A percentile compares a stretch with the other conserved stretches of the same genome.
These are phyloP conservation scores for Cytospora paraplurivora DNA, from an alignment of 2,329 filamentous ascomycete genomes.

Conservation along the genomic window DNA sequence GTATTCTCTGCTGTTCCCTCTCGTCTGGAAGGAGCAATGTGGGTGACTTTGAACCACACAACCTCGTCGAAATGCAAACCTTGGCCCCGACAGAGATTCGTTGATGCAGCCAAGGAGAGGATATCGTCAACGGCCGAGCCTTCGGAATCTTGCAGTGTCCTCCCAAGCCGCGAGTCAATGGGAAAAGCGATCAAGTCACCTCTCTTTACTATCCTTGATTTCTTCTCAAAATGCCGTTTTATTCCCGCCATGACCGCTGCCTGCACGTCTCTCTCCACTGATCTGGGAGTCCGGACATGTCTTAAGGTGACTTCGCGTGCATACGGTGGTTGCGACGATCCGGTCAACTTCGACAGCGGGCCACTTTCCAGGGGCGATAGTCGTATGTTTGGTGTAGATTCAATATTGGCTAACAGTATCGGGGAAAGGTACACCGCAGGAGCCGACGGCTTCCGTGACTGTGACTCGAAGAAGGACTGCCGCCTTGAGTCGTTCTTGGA, in stretches of 20 bases:
- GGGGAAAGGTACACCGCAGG: slow-evolving; percentile 78
- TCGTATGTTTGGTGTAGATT: slow-evolving; percentile 75
- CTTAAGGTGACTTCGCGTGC: slow-evolving; percentile 80
- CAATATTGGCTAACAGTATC: slow-evolving; percentile 82
- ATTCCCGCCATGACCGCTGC: slow-evolving; percentile 83
- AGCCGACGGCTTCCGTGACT: slow-evolving; percentile 61
- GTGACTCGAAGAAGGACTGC: slow-evolving; percentile 67
- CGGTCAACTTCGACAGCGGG: slow-evolving; percentile 58
- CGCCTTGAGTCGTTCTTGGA: slow-evolving; percentile 53
- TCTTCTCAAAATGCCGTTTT: slow-evolving; percentile 85
- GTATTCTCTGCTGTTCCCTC: slow-evolving; percentile 60
- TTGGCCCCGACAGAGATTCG: slow-evolving; percentile 32
- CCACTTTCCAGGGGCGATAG: slow-evolving; percentile 68
- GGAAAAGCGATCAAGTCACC: slow-evolving; percentile 89
- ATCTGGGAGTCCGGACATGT: slow-evolving; percentile 85
- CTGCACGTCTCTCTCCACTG: slow-evolving; percentile 82
- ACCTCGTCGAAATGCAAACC: slow-evolving; percentile 58
- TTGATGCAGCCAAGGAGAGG: slow-evolving; percentile 53
- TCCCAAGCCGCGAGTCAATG: slow-evolving; percentile 82
- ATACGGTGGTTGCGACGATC: slow-evolving; percentile 58
- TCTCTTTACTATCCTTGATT: slow-evolving; percentile 77
- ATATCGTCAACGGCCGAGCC: slow-evolving; percentile 73
- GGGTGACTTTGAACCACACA: slow-evolving; percentile 91
- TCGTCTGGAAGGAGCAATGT: slow-evolving; percentile 60
- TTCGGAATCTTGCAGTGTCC: slow-evolving; percentile 70